Evolutionary conservation across 2,329 filamentous ascomycete genomes (phyloP), one percentile per base, ranked within the genome.

Genomic region (Aspergillus sp.): DNA sequence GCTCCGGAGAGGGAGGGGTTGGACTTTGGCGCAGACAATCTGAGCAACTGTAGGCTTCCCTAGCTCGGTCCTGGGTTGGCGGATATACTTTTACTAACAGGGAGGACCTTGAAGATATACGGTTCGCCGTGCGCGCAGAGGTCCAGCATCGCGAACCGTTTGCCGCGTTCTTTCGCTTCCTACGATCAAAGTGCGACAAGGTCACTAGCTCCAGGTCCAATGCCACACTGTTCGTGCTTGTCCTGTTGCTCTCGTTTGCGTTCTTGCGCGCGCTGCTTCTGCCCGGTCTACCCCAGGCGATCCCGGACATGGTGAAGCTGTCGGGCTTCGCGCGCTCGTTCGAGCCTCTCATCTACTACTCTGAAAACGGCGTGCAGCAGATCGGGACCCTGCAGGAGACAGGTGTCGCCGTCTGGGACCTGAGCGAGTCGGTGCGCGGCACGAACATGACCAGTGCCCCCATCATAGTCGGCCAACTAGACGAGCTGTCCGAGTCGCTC

Each of bases 311-410:
- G 11, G 81, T 94, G 53, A 94, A 93, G 57, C 81, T 95, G 15
- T 88, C 88, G 3, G 80, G 82, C 32, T 75, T 96, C 43, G 88
- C 88, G 30, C 85, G 85, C 48, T 86, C 86, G 7, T 93, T 95
- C 52, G 89, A 95, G 57, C 89, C 89, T 4, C 72, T 95, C 27
- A 93, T 96, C 41, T 91, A 91, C 64, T 94, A 93, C 55, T 93
- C 86, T 0, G 86, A 95, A 52, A 82, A 88, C 53, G 86, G 86
- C 6, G 79, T 86, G 26, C 74, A 79, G 24, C 86, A 94, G 52
- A 86, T 94, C 25, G 79, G 81, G 36, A 85, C 93, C 42, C 67
- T 96, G 30, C 86, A 93, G 58, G 86, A 91, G 34, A 94, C 88
- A 0, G 85, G 86, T 26, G 80, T 93, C 19, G 89, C 89, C 1